Evolutionary conservation across 1,139 yeast genomes (phyloP), one percentile per base, ranked within the genome.

Genomic region (Blastobotrys ciferrii): DNA sequence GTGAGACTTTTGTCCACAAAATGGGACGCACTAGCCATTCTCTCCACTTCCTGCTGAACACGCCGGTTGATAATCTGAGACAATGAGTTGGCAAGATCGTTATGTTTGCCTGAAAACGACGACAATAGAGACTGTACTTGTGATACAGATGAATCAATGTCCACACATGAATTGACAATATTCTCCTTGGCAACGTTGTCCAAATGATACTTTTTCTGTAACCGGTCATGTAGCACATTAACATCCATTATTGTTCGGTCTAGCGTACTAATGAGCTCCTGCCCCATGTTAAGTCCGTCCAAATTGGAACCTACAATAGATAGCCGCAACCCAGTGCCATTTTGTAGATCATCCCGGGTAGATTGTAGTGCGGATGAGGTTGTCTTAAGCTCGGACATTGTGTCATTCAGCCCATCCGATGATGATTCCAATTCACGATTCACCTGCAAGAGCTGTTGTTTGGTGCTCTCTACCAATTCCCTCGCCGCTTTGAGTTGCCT

Each of bases 401-500:
- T 54, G 44, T 53, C 49, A 12, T 47, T 40, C 13, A 57, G 53
- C 20, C 51, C 54, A 7, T 35, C 40, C 2, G 51, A 36, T 3
- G 62, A 52, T 13, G 53, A 39, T 31, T 63, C 62, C 6, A 66
- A 57, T 25, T 63, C 63, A 38, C 51, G 55, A 43, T 59, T 60
- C 7, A 62, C 60, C 2, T 59, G 58, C 2, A 57, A 44, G 12
- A 62, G 55, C 23, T 60, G 59, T n/a, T 51, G 52, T 50, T 56
- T 56, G 15, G 60, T 56, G 13, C 53, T 43, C 32, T 69, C 71
- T 5, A 59, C 56, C 35, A 60, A 57, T 32, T 68, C 71, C 14
- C 69, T 50, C 4, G 67, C 48, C 1, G 59, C 43, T 40, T 64
- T 68, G 39, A 75, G 63, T 56, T 75, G 79, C 31, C 68, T 69